Evolutionary conservation across 1,284 basidiomycete genomes (phyloP).

Genomic region (Tilletia setariae): DNA sequence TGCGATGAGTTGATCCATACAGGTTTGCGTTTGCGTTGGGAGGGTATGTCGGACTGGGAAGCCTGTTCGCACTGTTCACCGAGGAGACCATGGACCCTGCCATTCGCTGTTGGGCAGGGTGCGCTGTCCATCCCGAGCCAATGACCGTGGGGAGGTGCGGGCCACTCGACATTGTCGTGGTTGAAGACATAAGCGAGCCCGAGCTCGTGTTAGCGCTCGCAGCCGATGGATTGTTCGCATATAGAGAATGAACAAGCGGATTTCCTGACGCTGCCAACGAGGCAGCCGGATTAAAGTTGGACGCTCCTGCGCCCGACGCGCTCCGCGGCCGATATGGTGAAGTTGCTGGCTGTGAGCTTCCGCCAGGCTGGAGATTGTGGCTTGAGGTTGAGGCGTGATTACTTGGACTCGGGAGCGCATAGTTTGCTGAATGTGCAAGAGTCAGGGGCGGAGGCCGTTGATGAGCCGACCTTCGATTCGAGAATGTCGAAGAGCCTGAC

Average conservation of each 20-base stretch:
- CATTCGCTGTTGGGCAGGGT: not conserved
- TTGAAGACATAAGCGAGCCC: not conserved
- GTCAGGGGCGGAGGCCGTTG: constrained; percentile 29
- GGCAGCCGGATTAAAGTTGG: not conserved
- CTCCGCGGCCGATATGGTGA: not conserved
- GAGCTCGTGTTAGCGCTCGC: not conserved
- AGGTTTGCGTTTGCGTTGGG: not conserved
- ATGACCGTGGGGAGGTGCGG: not conserved
- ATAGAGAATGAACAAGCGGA: not conserved
- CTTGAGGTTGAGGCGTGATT: not conserved
- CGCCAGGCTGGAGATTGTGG: not conserved
- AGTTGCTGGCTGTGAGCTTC: not conserved
- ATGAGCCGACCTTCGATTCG: constrained; percentile 29
- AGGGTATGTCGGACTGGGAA: not conserved
- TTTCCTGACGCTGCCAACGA: not conserved
- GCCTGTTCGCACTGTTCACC: not conserved
- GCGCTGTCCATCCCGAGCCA: not conserved
- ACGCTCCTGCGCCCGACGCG: not conserved
- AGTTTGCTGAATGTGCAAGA: constrained; percentile 20
- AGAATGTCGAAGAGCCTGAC: constrained; percentile 23
- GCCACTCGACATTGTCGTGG: not conserved
- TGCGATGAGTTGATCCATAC: not conserved
- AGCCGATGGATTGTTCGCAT: not conserved
- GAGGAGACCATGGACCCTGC: too few relatives aligned
- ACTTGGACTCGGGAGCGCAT: not conserved